A percentile compares a stretch with the other conserved stretches of the same genome.
These are phyloP conservation scores for Amauroascus verrucosus DNA, from an alignment of 2,329 filamentous ascomycete genomes.

Conservation along the genomic window DNA sequence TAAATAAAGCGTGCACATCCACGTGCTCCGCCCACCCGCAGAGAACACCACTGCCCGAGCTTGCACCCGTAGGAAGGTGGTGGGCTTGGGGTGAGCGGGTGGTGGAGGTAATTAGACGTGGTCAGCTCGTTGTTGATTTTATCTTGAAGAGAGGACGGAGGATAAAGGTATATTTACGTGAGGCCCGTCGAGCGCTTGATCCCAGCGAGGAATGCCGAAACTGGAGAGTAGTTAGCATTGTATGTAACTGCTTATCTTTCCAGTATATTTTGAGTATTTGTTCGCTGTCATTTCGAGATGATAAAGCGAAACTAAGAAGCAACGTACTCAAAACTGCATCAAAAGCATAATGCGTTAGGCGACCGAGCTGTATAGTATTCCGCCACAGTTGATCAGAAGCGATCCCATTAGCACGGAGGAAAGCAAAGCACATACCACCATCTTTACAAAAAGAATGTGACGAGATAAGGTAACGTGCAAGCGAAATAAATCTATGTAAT, in stretches of 20 bases:
- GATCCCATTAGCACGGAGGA: constrained; percentile 41
- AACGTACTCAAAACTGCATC: constrained; percentile 81
- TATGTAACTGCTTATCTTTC: not conserved
- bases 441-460: constrained; percentile 22
- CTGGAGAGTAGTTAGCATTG: constrained; percentile 36
- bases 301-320: not conserved
- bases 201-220: constrained; percentile 91
- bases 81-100: constrained; percentile 10
- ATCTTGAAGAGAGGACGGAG: constrained; percentile 6
- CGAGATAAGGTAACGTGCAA: no score
- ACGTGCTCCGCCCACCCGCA: constrained; percentile 7
- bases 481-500: not conserved
- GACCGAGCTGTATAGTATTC: constrained; percentile 73
- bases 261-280: not conserved
- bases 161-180: constrained; percentile 61
- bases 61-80: not conserved
- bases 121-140: constrained; percentile 8
- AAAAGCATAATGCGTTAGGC: constrained; percentile 87
- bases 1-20: constrained; percentile 21
- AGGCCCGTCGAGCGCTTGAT: constrained; percentile 95
- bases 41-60: constrained; percentile 1
- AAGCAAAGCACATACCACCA: constrained; percentile 31
- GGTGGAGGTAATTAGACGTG: constrained; percentile 8
- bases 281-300: not conserved
- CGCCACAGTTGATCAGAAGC: constrained; percentile 42